Conservation (phyloP, 2,329 filamentous ascomycete species). For the Colletotrichum plurivorum region DNA sequence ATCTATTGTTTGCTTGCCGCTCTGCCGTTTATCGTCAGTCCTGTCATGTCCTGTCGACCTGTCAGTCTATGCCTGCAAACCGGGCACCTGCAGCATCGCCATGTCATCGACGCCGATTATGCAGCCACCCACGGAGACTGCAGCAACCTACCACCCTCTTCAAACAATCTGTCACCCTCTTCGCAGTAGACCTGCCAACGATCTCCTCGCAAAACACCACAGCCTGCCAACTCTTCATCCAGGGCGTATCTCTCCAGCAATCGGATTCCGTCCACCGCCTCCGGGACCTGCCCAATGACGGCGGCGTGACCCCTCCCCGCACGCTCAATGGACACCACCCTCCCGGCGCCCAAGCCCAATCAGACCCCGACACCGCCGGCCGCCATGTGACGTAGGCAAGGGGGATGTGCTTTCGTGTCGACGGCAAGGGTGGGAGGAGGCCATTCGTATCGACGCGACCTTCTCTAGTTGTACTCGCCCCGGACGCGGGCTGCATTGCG, state of each 20-base stretch:
- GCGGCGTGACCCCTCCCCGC: slow-evolving; percentile 30
- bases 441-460: slow-evolving; percentile 1
- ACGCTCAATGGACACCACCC: slow-evolving; percentile 33
- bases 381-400: slow-evolving; percentile 36
- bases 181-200: not conserved
- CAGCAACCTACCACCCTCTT: not conserved
- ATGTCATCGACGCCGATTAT: slow-evolving; percentile 3
- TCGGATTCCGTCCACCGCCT: slow-evolving; percentile 16
- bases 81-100: slow-evolving; percentile 27
- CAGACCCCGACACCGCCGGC: slow-evolving; percentile 26
- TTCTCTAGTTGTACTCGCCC: too few relatives aligned
- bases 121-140: not conserved
- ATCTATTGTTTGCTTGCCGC: too few relatives aligned
- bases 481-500: not conserved
- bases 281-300: slow-evolving; percentile 32
- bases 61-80: slow-evolving; percentile 2
- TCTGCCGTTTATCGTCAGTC: too few relatives aligned
- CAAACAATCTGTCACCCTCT: not conserved
- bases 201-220: too few relatives aligned
- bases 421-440: not conserved
- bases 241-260: slow-evolving; percentile 1
- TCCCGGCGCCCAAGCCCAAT: slow-evolving; percentile 20
- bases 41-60: not conserved
- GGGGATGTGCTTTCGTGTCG: slow-evolving; percentile 11
- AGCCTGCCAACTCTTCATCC: too few relatives aligned